Percentiles rank a stretch among this genome's conserved stretches.
Evolutionary conservation across 1,284 basidiomycete species (phyloP).

Genomic region (Inonotus hispidus): DNA sequence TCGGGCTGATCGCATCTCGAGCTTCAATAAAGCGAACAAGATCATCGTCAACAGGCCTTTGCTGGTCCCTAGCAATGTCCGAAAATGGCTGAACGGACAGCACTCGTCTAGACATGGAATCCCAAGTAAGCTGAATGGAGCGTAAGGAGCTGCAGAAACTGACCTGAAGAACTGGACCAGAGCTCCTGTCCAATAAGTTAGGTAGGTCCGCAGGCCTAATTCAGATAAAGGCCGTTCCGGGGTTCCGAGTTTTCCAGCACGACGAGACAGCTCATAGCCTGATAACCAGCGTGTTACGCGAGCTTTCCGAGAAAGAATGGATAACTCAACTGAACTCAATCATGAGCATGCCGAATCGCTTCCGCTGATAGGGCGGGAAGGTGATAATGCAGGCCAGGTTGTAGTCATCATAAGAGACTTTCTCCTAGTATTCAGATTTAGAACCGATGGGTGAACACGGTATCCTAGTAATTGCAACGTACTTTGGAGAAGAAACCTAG

Average conservation of each 20-base stretch:
- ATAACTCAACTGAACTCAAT: constrained; percentile 90
- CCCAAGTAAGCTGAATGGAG: neutral
- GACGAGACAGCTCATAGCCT: constrained; percentile 90
- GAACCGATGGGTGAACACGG: neutral
- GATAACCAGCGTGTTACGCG: neutral
- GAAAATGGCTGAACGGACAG: constrained; percentile 18
- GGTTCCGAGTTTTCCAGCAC: constrained; percentile 76
- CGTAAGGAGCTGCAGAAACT: constrained; percentile 25
- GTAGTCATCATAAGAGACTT: constrained; percentile 93
- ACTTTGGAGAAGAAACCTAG: constrained; percentile 97
- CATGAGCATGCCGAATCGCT: constrained; percentile 91
- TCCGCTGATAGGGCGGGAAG: constrained; percentile 88
- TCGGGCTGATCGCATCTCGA: neutral
- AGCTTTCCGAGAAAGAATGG: neutral
- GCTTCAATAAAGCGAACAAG: constrained; percentile 11
- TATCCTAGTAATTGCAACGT: constrained; percentile 12
- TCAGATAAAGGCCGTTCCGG: constrained; percentile 95
- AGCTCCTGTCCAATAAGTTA: constrained; percentile 87
- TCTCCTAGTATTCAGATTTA: constrained; percentile 61
- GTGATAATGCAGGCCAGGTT: constrained; percentile 97
- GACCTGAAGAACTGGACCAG: constrained; percentile 78
- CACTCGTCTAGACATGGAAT: constrained; percentile 16
- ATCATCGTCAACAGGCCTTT: constrained; percentile 7
- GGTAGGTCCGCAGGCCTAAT: constrained; percentile 86
- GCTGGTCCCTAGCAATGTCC: constrained; percentile 2